A percentile compares a stretch with the other conserved stretches of the same genome.
Evolutionary conservation across 257 asterid genomes (phyloP).

Genomic region (Ehretia macrophylla): DNA sequence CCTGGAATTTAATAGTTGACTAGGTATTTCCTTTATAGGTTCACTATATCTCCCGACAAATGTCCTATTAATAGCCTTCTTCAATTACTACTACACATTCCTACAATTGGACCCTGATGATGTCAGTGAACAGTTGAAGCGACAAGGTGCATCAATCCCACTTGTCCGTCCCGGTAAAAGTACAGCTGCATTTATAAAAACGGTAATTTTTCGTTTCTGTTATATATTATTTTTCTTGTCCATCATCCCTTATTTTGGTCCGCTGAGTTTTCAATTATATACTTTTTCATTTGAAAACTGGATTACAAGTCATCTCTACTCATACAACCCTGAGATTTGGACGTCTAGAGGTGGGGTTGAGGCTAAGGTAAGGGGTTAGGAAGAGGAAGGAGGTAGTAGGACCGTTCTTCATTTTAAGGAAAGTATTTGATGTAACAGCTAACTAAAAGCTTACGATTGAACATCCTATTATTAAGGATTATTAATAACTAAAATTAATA

Average conservation of each 20-base stretch:
- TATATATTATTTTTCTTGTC: neutral
- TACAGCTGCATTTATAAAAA: slow-evolving; percentile 77
- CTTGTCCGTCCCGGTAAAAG: slow-evolving; percentile 96
- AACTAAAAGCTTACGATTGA: too few species aligned
- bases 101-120: slow-evolving; percentile 97
- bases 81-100: slow-evolving; percentile 96
- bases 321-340: too few species aligned
- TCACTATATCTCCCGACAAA: slow-evolving; percentile 83
- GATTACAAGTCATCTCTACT: too few species aligned
- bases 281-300: too few species aligned
- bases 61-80: slow-evolving; percentile 84
- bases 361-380: too few species aligned
- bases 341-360: too few species aligned
- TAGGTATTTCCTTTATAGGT: slow-evolving; percentile 38
- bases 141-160: slow-evolving; percentile 99
- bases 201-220: slow-evolving; percentile 54
- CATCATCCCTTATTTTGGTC: neutral
- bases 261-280: neutral
- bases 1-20: slow-evolving; percentile 1
- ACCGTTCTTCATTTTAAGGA: too few species aligned
- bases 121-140: slow-evolving; percentile 93
- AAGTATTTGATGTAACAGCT: too few species aligned
- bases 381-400: too few species aligned
- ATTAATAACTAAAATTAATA: too few species aligned
- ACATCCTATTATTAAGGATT: too few species aligned